These are phyloP conservation scores for Clathrus columnatus DNA, from an alignment of 768 basidiomycete genomes.

Conservation along the genomic window DNA sequence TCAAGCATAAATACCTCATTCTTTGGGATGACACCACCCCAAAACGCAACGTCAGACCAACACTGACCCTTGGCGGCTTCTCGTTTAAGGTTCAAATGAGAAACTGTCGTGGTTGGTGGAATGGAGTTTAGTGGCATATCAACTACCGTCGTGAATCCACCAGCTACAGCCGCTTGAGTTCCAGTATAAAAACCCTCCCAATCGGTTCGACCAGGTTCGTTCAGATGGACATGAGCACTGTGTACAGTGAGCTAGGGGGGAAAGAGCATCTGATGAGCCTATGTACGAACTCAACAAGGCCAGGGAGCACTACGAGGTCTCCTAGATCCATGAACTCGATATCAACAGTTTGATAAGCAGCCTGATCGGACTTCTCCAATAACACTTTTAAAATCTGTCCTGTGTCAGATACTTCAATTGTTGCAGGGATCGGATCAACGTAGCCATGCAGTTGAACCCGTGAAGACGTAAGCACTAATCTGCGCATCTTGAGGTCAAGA, in stretches of 20 bases:
- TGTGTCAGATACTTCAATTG: conserved; percentile 45
- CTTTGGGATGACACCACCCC: conserved; percentile 91
- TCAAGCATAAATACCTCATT: conserved; percentile 64
- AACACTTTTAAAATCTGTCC: conserved; percentile 55
- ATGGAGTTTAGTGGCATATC: conserved; percentile 99
- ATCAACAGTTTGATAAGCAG: conserved; percentile 23
- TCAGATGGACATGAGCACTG: conserved; percentile 87
- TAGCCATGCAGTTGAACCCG: conserved; percentile 49
- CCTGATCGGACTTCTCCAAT: conserved; percentile 23
- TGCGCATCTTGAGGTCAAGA: background rate
- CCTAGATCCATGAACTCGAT: conserved; percentile 47
- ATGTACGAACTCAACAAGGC: conserved; percentile 64
- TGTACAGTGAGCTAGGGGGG: conserved; percentile 7
- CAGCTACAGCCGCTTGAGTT: conserved; percentile 83
- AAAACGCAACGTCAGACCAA: conserved; percentile 79
- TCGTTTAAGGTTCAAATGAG: conserved; percentile 64
- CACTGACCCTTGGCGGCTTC: conserved; percentile 64
- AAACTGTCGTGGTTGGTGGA: conserved; percentile 85
- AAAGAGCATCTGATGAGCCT: background rate
- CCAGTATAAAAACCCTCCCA: conserved; percentile 95
- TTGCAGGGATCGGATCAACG: conserved; percentile 48
- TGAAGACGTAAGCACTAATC: conserved; percentile 40
- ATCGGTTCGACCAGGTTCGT: conserved; percentile 85
- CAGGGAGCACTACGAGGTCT: conserved; percentile 57
- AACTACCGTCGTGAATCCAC: conserved; percentile 90